phyloP scores from a whole-genome alignment of 805 yeast genomes.

The Pichia manshurica region DNA sequence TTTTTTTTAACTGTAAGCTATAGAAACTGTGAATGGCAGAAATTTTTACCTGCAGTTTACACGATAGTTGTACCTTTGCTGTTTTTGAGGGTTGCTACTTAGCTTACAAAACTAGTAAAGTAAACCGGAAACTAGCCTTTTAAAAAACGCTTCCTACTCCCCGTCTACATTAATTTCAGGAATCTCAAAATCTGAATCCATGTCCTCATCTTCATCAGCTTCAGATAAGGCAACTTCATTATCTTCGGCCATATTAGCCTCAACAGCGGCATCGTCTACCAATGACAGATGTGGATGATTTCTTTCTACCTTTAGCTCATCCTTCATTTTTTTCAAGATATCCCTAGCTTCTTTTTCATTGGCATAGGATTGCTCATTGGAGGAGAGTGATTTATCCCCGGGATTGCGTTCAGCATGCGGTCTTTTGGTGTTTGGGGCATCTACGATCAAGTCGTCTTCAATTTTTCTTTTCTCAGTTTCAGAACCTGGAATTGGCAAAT shows the following conservation, averaged over 20 bases:
- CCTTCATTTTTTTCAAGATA: neutral
- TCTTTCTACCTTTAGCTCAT: constrained; percentile 2
- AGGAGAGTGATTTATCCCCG: too few species aligned
- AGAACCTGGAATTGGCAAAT: constrained; percentile 6
- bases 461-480: constrained; percentile 9
- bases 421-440: constrained; percentile 13
- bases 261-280: constrained; percentile 9
- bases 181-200: constrained; percentile 32
- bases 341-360: too few species aligned
- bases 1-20: constrained; percentile 3
- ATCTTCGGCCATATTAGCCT: constrained; percentile 4
- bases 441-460: constrained; percentile 10
- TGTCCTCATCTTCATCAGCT: constrained; percentile 15
- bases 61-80: neutral
- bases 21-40: constrained; percentile 17
- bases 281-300: constrained; percentile 4
- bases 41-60: neutral
- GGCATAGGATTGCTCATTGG: too few species aligned
- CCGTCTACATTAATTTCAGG: constrained; percentile 32
- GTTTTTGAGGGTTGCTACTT: neutral
- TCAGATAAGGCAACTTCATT: neutral
- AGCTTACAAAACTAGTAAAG: constrained; percentile 2
- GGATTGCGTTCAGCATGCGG: constrained; percentile 13
- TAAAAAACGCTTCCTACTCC: constrained; percentile 16
- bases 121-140: too few species aligned